Evolutionary conservation across 257 asterid genomes (phyloP).

Genomic region (Apocynum venetum): DNA sequence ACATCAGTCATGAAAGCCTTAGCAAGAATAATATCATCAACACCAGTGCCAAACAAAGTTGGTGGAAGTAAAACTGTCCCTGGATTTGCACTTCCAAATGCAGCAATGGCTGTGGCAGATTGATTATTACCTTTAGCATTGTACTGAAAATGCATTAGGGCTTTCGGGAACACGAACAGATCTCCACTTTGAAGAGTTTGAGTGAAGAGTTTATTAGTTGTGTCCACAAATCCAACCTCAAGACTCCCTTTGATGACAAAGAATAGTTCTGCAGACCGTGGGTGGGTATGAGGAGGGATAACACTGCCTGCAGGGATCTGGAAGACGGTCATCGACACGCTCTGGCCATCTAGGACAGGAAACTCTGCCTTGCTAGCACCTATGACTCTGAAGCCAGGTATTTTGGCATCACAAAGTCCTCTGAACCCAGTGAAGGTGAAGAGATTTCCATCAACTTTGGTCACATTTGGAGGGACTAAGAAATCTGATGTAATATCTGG

Average conservation of each 20-base stretch:
- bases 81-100: constrained; percentile 29
- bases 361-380: constrained; percentile 19
- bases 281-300: constrained; percentile 40
- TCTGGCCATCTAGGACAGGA: constrained; percentile 28
- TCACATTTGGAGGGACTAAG: constrained; percentile 14
- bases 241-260: constrained; percentile 12
- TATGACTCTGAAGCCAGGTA: neutral
- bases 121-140: constrained; percentile 7
- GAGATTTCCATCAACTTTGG: constrained; percentile 1
- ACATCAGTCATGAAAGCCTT: constrained; percentile 18
- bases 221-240: constrained; percentile 25
- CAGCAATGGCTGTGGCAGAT: constrained; percentile 17
- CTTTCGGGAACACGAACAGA: neutral
- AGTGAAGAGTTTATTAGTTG: constrained; percentile 20
- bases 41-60: constrained; percentile 12
- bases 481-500: constrained; percentile 22
- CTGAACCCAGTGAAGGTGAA: constrained; percentile 20
- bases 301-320: constrained; percentile 25
- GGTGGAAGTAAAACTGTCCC: constrained; percentile 21
- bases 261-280: constrained; percentile 16
- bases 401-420: neutral
- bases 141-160: constrained; percentile 9
- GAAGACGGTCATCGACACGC: constrained; percentile 22
- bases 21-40: constrained; percentile 19
- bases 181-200: neutral